Evolutionary conservation across 2,329 filamentous ascomycete species (phyloP), one percentile per base, ranked within the genome.

Genomic region (Lasiodiplodia citricola): DNA sequence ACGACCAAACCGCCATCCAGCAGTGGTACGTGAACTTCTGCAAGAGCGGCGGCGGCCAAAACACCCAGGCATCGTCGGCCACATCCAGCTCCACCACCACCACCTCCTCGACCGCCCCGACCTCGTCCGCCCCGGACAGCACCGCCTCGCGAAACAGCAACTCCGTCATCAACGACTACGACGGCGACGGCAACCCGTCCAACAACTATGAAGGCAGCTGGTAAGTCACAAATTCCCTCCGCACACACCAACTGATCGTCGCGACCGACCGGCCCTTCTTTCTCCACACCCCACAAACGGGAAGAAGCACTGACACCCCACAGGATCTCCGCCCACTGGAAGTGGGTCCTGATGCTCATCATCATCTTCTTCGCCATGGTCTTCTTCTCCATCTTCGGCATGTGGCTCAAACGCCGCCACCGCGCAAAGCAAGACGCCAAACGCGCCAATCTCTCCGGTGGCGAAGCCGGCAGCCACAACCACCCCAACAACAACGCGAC

Each of bases 271-370:
- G n/a, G 18, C 44, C 10, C 18, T 16, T 13, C 13, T 16, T 25
- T 25, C 25, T 21, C 51, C 14, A 23, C 38, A 21, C 11, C 54
- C 28, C 18, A 10, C 47, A 47, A 16, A 16, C 66, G 31, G 31
- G 31, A 35, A 35, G 25, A 35, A 54, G n/a, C 56, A 60, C 11
- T 44, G 13, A 56, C 21, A 41, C 44, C 16, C 4, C 25, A 8
- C 70, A 93, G 91, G 91, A 81, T 92, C 62, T 84, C 86, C 8
- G 85, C 83, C 35, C 92, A 95, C 79, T 93, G 88, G 83, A 86
- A 89, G 82, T 97, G 92, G 92, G 87, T 96, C 56, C 85, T 95
- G 71, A 93, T 96, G 86, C 84, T 96, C 66, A 89, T 93, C 72
- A 83, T 95, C 70, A 85, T 96, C 35, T 85, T 90, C 54, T 83